Evolutionary conservation across 108 stramenopile species (phyloP).

Genomic region (Nitzschia sp.): DNA sequence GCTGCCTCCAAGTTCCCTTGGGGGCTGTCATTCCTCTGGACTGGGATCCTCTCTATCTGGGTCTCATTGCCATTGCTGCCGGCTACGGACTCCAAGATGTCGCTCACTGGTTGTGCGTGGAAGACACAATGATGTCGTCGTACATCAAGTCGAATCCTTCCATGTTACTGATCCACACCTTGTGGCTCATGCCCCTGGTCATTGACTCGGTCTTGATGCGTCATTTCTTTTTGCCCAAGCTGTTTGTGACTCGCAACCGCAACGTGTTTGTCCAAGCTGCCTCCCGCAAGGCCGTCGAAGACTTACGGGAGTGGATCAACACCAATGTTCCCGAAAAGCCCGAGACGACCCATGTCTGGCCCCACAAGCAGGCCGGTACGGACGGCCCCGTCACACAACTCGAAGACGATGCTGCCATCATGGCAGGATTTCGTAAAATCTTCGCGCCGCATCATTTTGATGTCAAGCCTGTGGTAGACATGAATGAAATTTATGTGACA

Average conservation of each 20-base stretch:
- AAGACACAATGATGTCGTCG: slow-evolving; percentile 47
- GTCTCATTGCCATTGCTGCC: slow-evolving; percentile 34
- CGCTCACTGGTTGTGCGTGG: slow-evolving; percentile 38
- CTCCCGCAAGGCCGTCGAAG: slow-evolving; percentile 43
- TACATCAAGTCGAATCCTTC: slow-evolving; percentile 45
- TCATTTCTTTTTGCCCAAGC: slow-evolving; percentile 45
- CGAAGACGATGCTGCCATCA: slow-evolving; percentile 50
- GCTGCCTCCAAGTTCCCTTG: slow-evolving; percentile 25
- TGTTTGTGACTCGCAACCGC: slow-evolving; percentile 49
- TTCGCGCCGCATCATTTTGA: slow-evolving; percentile 55
- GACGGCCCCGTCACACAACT: slow-evolving; percentile 32
- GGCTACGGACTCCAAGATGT: slow-evolving; percentile 58
- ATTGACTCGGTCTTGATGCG: slow-evolving; percentile 49
- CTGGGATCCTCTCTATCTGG: not conserved
- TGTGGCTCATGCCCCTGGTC: slow-evolving; percentile 56
- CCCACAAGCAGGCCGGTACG: slow-evolving; percentile 52
- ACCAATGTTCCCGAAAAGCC: slow-evolving; percentile 35
- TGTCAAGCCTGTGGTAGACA: slow-evolving; percentile 43
- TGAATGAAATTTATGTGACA: slow-evolving; percentile 68
- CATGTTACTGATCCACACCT: slow-evolving; percentile 49
- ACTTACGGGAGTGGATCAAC: slow-evolving; percentile 51
- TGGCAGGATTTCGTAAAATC: slow-evolving; percentile 48
- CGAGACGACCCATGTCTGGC: slow-evolving; percentile 62
- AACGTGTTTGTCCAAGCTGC: slow-evolving; percentile 41
- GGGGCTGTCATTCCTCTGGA: not conserved